Evolutionary conservation across 768 basidiomycete genomes (phyloP).

Genomic region (Termitomyces sp.): DNA sequence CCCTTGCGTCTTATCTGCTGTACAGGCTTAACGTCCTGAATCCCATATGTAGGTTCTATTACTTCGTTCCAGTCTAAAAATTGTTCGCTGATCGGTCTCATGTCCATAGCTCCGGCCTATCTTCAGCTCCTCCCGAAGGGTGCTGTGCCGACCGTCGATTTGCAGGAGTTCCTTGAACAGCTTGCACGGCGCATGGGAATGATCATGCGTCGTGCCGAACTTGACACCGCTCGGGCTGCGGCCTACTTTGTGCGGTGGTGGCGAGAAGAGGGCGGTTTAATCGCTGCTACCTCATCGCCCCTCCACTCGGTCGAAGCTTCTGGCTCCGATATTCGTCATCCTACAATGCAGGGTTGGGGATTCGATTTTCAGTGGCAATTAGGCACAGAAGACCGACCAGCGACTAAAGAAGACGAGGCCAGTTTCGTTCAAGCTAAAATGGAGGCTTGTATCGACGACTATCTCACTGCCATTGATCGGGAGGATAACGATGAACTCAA

Average conservation of each 20-base stretch:
- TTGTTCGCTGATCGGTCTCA: constrained; percentile 6
- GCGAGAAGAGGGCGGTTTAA: constrained; percentile 69
- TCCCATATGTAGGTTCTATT: constrained; percentile 56
- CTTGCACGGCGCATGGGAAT: constrained; percentile 81
- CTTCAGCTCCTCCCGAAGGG: constrained; percentile 56
- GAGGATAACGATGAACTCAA: constrained; percentile 56
- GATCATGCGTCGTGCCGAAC: constrained; percentile 71
- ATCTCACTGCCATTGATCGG: constrained; percentile 40
- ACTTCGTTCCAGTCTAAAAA: constrained; percentile 10
- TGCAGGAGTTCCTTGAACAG: constrained; percentile 63
- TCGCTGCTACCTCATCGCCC: constrained; percentile 50
- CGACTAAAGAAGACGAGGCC: constrained; percentile 23
- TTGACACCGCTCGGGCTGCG: constrained; percentile 71
- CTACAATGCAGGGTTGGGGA: constrained; percentile 66
- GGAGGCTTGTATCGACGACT: constrained; percentile 65
- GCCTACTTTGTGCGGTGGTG: constrained; percentile 86
- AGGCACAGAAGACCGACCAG: constrained; percentile 26
- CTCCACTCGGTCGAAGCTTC: constrained; percentile 18
- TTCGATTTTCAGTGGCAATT: constrained; percentile 79
- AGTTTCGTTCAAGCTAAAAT: constrained; percentile 58
- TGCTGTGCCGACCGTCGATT: constrained; percentile 56
- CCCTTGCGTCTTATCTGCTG: constrained; percentile 82
- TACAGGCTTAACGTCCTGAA: constrained; percentile 82
- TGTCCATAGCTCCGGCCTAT: constrained; percentile 63
- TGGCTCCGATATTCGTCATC: constrained; percentile 4